Evolutionary conservation across 2,329 filamentous ascomycete genomes (phyloP).

Genomic region (Aspergillus ibericus): DNA sequence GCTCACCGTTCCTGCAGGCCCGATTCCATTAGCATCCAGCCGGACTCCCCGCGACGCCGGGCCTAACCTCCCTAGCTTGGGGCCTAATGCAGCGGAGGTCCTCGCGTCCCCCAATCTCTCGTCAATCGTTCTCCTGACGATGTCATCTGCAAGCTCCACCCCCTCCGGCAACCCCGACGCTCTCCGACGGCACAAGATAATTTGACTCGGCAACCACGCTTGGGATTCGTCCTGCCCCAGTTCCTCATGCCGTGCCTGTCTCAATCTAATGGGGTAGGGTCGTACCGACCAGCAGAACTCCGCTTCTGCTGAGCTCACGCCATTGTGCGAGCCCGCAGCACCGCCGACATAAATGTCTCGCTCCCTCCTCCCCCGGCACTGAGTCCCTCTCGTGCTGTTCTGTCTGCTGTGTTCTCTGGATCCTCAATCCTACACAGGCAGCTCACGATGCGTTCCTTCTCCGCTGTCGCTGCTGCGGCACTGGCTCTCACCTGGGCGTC

Average conservation of each 20-base stretch:
- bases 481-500: neutral
- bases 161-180: neutral
- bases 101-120: neutral
- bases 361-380: neutral
- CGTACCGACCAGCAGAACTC: neutral
- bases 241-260: neutral
- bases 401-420: neutral
- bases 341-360: neutral
- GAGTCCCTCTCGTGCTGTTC: neutral
- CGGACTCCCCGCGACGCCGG: neutral
- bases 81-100: neutral
- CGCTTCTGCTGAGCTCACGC: neutral
- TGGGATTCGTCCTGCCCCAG: neutral
- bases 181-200: neutral
- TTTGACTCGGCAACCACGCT: neutral
- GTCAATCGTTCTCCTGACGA: neutral
- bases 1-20: neutral
- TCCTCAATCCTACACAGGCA: neutral
- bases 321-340: neutral
- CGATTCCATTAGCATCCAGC: neutral
- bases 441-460: conserved; percentile 2
- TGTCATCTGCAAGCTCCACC: neutral
- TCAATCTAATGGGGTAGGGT: neutral
- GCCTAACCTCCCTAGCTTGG: neutral
- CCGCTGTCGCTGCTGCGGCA: neutral